Evolutionary conservation across 1,284 basidiomycete species (phyloP).

Genomic region (Trichosporon faecale): DNA sequence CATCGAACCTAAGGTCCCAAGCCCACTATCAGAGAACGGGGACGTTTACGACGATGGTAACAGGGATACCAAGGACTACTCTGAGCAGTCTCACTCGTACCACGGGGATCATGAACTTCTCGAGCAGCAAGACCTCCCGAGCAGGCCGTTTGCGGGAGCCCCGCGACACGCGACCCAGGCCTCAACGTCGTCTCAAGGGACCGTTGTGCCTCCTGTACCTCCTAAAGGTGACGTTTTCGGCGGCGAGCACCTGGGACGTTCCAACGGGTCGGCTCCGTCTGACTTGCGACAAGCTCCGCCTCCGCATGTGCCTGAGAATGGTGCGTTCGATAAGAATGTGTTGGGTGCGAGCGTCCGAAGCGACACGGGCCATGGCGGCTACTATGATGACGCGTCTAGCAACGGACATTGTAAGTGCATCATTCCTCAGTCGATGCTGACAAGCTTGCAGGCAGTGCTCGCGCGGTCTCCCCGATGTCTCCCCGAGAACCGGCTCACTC

Average conservation of each 20-base stretch:
- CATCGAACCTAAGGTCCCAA: conserved; percentile 13
- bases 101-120: not conserved
- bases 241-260: conserved; percentile 24
- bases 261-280: conserved; percentile 10
- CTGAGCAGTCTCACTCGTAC: not conserved
- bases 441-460: not conserved
- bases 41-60: not conserved
- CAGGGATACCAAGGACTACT: not conserved
- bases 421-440: not conserved
- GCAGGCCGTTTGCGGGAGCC: conserved; percentile 29
- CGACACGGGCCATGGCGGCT: not conserved
- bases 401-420: conserved; percentile 6
- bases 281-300: conserved; percentile 10
- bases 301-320: conserved; percentile 37
- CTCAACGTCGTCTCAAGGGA: conserved; percentile 34
- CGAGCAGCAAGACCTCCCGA: not conserved
- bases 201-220: not conserved
- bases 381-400: conserved; percentile 3
- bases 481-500: conserved; percentile 17
- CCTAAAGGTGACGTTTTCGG: not conserved
- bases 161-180: conserved; percentile 29
- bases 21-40: conserved; percentile 16
- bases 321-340: conserved; percentile 14
- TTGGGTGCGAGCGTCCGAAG: not conserved
- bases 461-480: not conserved